These are phyloP conservation scores for Talaromyces liani DNA, from an alignment of 495 filamentous ascomycete species.

Conservation along the genomic window DNA sequence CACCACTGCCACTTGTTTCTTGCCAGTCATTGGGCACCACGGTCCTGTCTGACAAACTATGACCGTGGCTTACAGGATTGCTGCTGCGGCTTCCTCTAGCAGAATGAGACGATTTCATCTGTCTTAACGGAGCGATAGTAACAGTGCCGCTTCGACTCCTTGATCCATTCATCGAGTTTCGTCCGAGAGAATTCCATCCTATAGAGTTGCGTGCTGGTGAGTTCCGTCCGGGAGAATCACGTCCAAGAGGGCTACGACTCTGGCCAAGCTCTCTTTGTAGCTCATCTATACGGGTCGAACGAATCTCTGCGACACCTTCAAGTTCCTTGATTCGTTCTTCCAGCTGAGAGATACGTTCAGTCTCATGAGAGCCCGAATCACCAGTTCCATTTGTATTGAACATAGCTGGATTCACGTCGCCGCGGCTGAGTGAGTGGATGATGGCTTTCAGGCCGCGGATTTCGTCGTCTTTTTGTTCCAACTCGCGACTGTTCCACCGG, in stretches of 20 bases:
- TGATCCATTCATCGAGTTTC: conserved; percentile 6
- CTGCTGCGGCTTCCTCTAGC: conserved; percentile 21
- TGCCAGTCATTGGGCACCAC: conserved; percentile 40
- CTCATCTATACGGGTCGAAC: conserved; percentile 74
- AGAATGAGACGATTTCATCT: conserved; percentile 33
- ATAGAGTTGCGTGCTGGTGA: conserved; percentile 9
- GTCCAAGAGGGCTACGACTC: conserved; percentile 27
- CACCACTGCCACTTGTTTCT: conserved; percentile 25
- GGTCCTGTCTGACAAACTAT: conserved; percentile 40
- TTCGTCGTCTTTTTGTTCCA: conserved; percentile 94
- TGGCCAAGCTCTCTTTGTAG: conserved; percentile 80
- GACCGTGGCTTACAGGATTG: conserved; percentile 23
- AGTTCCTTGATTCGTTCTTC: conserved; percentile 75
- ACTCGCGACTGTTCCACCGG: conserved; percentile 51
- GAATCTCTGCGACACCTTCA: conserved; percentile 59
- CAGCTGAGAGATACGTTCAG: conserved; percentile 39
- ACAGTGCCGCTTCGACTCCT: conserved; percentile 35
- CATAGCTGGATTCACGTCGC: conserved; percentile 38
- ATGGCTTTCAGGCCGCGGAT: conserved; percentile 96
- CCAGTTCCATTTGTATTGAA: conserved; percentile 21
- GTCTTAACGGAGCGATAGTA: conserved; percentile 26
- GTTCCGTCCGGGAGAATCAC: conserved; percentile 12
- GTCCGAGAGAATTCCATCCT: conserved; percentile 14
- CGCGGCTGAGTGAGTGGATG: conserved; percentile 85
- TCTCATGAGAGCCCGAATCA: conserved; percentile 17